Conservation (phyloP, 768 basidiomycete species). For the Auricularia sp. region DNA sequence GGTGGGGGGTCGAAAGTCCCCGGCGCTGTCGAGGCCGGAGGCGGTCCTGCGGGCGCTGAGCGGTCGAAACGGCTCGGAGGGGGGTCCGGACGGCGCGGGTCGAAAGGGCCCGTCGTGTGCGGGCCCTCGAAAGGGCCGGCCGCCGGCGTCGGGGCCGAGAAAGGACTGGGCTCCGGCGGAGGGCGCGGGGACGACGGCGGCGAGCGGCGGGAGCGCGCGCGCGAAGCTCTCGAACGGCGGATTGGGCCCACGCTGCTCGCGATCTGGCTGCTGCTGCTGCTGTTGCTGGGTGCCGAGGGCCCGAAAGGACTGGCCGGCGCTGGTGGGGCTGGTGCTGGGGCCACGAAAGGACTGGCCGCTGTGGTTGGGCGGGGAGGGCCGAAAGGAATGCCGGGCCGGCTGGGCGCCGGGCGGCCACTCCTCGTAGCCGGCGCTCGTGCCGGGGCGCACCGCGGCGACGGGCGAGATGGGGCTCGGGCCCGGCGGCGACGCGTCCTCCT, state of each 20-base stretch:
- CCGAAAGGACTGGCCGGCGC: constrained; percentile 58
- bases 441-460: constrained; percentile 34
- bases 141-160: background rate
- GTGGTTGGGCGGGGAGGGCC: constrained; percentile 4
- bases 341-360: constrained; percentile 74
- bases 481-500: background rate
- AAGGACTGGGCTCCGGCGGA: background rate
- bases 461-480: background rate
- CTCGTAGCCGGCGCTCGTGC: constrained; percentile 68
- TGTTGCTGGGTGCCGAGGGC: background rate
- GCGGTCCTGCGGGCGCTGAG: background rate
- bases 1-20: constrained; percentile 1
- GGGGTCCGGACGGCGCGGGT: background rate
- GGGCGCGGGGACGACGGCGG: background rate
- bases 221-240: background rate
- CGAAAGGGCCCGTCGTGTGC: background rate
- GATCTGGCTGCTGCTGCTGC: background rate
- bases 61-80: background rate
- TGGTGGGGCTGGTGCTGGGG: constrained; percentile 23
- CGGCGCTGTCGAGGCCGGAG: background rate
- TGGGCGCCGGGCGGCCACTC: constrained; percentile 16
- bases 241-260: background rate
- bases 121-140: background rate
- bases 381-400: constrained; percentile 5
- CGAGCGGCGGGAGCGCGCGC: background rate